A percentile compares a stretch with the other conserved stretches of the same genome.
These are phyloP conservation scores for Croton laevigatus DNA, from an alignment of 441 rosid genomes.

Conservation along the genomic window DNA sequence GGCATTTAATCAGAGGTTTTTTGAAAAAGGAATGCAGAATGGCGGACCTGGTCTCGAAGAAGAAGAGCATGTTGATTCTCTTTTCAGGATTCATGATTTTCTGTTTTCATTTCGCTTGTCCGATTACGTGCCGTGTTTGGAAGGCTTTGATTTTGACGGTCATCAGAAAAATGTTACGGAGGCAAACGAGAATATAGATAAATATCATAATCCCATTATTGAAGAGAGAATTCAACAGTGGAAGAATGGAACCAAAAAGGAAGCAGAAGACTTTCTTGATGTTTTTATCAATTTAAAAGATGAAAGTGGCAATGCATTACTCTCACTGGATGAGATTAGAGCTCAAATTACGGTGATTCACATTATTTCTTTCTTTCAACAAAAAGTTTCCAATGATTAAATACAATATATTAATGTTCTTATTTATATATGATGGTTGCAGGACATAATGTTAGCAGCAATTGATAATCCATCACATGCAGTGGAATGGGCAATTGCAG, in stretches of 20 bases:
- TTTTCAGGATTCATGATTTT: constrained; percentile 34
- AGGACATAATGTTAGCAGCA: constrained; percentile 15
- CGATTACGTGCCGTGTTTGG: constrained; percentile 49
- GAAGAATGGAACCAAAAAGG: constrained; percentile 22
- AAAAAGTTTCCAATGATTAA: too few species aligned
- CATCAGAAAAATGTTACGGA: constrained; percentile 41
- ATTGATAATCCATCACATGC: constrained; percentile 22
- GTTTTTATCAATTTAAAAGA: constrained; percentile 37
- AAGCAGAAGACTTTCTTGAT: constrained; percentile 48
- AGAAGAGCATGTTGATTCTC: constrained; percentile 42
- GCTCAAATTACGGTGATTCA: constrained; percentile 39
- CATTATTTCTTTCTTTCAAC: too few species aligned
- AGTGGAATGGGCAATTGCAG: constrained; percentile 19
- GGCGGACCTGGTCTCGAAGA: constrained; percentile 50
- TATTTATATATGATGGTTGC: not conserved
- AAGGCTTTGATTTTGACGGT: constrained; percentile 52
- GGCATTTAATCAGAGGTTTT: constrained; percentile 40
- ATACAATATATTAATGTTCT: not conserved
- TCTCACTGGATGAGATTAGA: constrained; percentile 45
- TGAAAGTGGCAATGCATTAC: constrained; percentile 29
- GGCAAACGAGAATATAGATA: constrained; percentile 24
- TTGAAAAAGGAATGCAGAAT: constrained; percentile 37
- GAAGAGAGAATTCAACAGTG: constrained; percentile 46
- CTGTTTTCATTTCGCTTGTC: constrained; percentile 46
- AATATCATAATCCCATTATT: constrained; percentile 49